Evolutionary conservation across 345 rosid species (phyloP).

Genomic region (Dimocarpus longan): DNA sequence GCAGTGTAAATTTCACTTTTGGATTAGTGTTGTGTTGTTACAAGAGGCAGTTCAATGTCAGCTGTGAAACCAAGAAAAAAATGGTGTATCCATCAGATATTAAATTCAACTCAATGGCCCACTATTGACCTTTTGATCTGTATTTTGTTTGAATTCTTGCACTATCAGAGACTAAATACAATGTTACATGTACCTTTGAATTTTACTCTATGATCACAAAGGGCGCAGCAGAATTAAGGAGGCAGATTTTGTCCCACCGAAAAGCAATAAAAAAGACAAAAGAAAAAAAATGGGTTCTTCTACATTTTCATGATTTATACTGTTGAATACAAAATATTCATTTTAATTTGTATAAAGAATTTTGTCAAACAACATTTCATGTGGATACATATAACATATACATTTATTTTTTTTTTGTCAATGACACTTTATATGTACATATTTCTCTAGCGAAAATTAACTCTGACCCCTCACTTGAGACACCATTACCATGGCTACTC

Average conservation of each 20-base stretch:
- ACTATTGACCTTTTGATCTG: slow-evolving; percentile 19
- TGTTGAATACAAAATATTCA: neutral
- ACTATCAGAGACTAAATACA: neutral
- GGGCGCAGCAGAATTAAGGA: too few relatives aligned
- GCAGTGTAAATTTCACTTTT: neutral
- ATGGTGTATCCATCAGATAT: neutral
- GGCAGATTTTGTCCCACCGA: neutral
- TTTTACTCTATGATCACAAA: neutral
- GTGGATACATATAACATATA: too few relatives aligned
- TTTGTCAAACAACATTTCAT: neutral
- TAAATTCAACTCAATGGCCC: slow-evolving; percentile 3
- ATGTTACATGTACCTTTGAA: neutral
- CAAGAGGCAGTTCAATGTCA: too few relatives aligned
- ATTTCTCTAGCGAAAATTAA: neutral
- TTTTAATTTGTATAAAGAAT: neutral
- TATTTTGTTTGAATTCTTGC: slow-evolving; percentile 23
- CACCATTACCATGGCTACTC: slow-evolving; percentile 27
- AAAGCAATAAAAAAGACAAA: neutral
- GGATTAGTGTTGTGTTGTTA: too few relatives aligned
- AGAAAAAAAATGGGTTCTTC: too few relatives aligned
- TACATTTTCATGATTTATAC: too few relatives aligned
- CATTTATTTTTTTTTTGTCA: too few relatives aligned
- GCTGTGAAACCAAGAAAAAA: too few relatives aligned
- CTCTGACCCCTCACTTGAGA: neutral
- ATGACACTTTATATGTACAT: neutral